Percentiles rank a stretch among this genome's conserved stretches.
Evolutionary conservation across 805 yeast genomes (phyloP).

Genomic region (Zygosaccharomyces kombuchaensis): DNA sequence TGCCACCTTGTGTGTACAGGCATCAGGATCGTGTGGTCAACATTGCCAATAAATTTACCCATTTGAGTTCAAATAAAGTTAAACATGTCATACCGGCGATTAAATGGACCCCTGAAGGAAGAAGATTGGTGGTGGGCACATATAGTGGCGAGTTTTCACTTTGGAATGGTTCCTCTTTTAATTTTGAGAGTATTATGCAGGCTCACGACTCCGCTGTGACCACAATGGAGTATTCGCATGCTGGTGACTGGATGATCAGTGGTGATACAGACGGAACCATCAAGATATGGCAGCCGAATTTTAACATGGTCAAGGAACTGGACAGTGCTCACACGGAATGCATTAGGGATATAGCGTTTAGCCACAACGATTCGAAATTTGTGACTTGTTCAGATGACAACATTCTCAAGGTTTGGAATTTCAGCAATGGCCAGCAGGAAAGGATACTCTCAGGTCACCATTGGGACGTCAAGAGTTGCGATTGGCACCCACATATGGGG

Average conservation of each 20-base stretch:
- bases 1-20: constrained; percentile 31
- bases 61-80: constrained; percentile 84
- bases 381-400: constrained; percentile 95
- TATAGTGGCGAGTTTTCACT: constrained; percentile 94
- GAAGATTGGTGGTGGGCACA: constrained; percentile 83
- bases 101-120: constrained; percentile 96
- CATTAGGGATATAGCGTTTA: constrained; percentile 79
- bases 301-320: constrained; percentile 86
- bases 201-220: constrained; percentile 93
- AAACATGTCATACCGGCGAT: constrained; percentile 85
- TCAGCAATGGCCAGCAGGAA: constrained; percentile 83
- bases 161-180: constrained; percentile 95
- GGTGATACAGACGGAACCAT: constrained; percentile 91
- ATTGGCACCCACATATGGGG: constrained; percentile 92
- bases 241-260: constrained; percentile 90
- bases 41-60: constrained; percentile 76
- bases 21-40: constrained; percentile 43
- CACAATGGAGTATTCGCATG: constrained; percentile 74
- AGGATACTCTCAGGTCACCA: constrained; percentile 82
- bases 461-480: constrained; percentile 97
- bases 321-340: constrained; percentile 55
- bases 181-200: constrained; percentile 96
- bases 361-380: constrained; percentile 87
- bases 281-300: constrained; percentile 97
- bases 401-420: constrained; percentile 88